A percentile compares a stretch with the other conserved stretches of the same genome.
phyloP scores from a whole-genome alignment of 1,139 yeast species.

The Arxiozyma slooffiae region DNA sequence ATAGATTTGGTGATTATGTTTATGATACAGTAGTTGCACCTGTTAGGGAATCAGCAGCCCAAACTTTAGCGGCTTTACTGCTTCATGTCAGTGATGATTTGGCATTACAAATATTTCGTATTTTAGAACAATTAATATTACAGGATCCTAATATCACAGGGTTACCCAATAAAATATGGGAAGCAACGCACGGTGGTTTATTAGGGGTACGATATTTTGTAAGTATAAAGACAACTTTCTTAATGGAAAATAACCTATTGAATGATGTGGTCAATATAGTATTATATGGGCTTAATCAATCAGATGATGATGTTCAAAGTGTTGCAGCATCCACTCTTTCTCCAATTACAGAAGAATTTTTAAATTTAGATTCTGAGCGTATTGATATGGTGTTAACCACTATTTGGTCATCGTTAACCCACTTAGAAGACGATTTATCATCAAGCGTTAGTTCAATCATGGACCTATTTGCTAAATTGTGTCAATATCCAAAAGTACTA shows the following conservation, averaged over 20 bases:
- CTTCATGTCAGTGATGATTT: conserved; percentile 56
- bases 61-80: conserved; percentile 80
- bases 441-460: conserved; percentile 94
- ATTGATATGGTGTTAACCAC: conserved; percentile 62
- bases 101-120: conserved; percentile 51
- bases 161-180: conserved; percentile 49
- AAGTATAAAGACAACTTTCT: conserved; percentile 73
- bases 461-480: conserved; percentile 84
- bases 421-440: conserved; percentile 79
- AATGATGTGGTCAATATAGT: conserved; percentile 77
- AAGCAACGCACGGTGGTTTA: conserved; percentile 97
- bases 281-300: conserved; percentile 69
- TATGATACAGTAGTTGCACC: conserved; percentile 98
- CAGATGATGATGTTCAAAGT: conserved; percentile 94
- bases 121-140: conserved; percentile 58
- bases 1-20: conserved; percentile 93
- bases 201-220: conserved; percentile 87
- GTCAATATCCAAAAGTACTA: conserved; percentile 71
- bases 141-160: conserved; percentile 45
- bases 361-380: conserved; percentile 48
- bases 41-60: conserved; percentile 93
- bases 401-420: conserved; percentile 81
- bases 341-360: conserved; percentile 82
- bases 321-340: conserved; percentile 90
- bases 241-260: conserved; percentile 49